Evolutionary conservation across 1,139 yeast genomes (phyloP), one percentile per base, ranked within the genome.

Genomic region (Geotrichum carabidarum): DNA sequence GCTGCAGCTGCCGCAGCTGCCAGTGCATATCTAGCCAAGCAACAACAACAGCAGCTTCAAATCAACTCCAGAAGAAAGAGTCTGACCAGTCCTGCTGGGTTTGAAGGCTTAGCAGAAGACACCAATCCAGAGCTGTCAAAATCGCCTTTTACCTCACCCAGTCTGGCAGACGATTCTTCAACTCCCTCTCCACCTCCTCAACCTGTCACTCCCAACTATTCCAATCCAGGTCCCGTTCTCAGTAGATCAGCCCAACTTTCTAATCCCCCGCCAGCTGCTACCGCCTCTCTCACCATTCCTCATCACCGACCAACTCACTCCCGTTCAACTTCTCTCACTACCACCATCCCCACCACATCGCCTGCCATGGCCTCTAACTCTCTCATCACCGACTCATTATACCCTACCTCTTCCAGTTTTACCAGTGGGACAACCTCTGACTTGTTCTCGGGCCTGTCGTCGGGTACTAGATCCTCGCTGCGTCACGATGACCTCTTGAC

Each of bases 161-260:
- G 51, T 30, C 37, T 52, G 8, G 54, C 54, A 4, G 55, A 52
- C 17, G 53, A 53, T 40, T 49, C 53, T n/a, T 49, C 56, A 6
- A 49, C 56, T 14, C 56, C 56, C 4, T 53, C 56, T 7, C 56
- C 56, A 12, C 56, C 56, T 2, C 56, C 56, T 9, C 56, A 53
- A 17, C 56, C 56, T 7, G 15, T 49, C 15, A 53, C 56, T 11
- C 56, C 56, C 5, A 48, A 47, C 8, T 32, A 38, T 14, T 27
- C 56, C n/a, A 38, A 17, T 9, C 18, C n/a, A n/a, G 8, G 48
- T 12, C 48, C 41, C 8, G 14, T 31, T 27, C 52, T 12, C 22
- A 34, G 42, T 8, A 11, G 44, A 38, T 30, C 50, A n/a, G 45
- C 12, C 12, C 45, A 38, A 45, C 15, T 17, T 3, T 18, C 44